Evolutionary conservation across 2,329 filamentous ascomycete species (phyloP).

Genomic region (Hymenoscyphus albidus): DNA sequence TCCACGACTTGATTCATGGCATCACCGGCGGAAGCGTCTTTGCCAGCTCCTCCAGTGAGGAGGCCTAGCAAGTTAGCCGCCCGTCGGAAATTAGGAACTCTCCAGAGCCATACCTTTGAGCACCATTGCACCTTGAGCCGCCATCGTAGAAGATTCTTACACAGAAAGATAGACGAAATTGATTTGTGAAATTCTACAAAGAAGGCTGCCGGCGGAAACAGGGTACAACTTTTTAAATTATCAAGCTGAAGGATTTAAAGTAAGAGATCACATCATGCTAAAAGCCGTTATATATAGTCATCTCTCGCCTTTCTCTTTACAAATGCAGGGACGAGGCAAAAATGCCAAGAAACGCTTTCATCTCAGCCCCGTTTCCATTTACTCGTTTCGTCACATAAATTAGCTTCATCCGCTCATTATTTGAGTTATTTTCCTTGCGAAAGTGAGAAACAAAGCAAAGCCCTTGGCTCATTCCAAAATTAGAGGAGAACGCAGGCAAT

Average conservation of each 20-base stretch:
- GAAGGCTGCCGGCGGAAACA: not conserved
- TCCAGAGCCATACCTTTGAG: not conserved
- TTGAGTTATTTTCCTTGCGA: not conserved
- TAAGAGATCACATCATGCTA: not conserved
- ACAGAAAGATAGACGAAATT: not conserved
- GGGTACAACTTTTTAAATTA: not conserved
- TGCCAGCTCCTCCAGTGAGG: not conserved
- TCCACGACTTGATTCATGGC: not conserved
- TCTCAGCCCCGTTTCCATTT: not conserved
- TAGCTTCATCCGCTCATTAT: not conserved
- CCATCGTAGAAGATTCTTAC: not conserved
- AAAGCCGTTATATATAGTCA: not conserved
- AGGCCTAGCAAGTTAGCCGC: not conserved
- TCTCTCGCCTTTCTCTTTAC: not conserved
- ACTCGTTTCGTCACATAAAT: not conserved
- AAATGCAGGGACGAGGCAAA: not conserved
- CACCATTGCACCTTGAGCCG: not conserved
- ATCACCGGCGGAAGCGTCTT: not conserved
- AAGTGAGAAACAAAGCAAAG: not conserved
- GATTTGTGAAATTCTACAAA: not conserved
- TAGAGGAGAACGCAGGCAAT: not conserved
- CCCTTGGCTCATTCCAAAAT: not conserved
- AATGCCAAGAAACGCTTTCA: not conserved
- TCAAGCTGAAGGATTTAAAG: not conserved
- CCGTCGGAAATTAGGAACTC: not conserved